Evolutionary conservation across 2,329 filamentous ascomycete species (phyloP), one percentile per base, ranked within the genome.

Genomic region (Neopestalotiopsis sp.): DNA sequence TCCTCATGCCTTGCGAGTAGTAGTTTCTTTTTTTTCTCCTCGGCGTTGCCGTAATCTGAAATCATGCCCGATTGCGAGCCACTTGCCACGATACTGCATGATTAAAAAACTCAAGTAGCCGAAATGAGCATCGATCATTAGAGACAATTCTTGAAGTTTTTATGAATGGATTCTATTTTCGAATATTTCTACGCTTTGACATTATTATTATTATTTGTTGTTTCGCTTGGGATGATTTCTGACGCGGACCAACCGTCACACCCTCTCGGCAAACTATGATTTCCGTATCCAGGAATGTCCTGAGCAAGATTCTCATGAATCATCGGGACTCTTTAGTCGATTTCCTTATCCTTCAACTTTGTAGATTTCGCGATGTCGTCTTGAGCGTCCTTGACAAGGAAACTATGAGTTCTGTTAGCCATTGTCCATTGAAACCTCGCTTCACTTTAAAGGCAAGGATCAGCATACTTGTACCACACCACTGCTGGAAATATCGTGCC

Each of bases 401-500:
- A 98, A 75, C 95, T 97, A 67, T 38, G 20, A 28, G 4, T 30
- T 12, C 30, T 10, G 45, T 57, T 30, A 56, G 32, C 20, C 65
- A 10, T 32, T 30, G 56, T n/a, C 13, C 12, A 61, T 13, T 69
- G 70, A 67, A 66, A 62, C 70, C 70, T 66, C 57, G n/a, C 56
- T 34, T 20, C n/a, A n/a, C n/a, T n/a, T 12, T n/a, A 10, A 24
- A 24, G 20, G 4, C 17, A 9, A 20, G 45, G 13, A 58, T 24
- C 4, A 4, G 90, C 94, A 86, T 84, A 98, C 95, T 92, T 94
- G 81, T 99, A 99, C 93, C 93, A 98, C 84, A 97, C 88, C 64
- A 96, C 84, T 0, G 94, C 94, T 10, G 96, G 96, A 40, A 88
- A 88, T 65, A 99, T 95, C 0, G 96, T 99, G 68, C 95, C 94